phyloP scores from a whole-genome alignment of 2,329 filamentous ascomycete genomes.

The Fusarium haematococcum region DNA sequence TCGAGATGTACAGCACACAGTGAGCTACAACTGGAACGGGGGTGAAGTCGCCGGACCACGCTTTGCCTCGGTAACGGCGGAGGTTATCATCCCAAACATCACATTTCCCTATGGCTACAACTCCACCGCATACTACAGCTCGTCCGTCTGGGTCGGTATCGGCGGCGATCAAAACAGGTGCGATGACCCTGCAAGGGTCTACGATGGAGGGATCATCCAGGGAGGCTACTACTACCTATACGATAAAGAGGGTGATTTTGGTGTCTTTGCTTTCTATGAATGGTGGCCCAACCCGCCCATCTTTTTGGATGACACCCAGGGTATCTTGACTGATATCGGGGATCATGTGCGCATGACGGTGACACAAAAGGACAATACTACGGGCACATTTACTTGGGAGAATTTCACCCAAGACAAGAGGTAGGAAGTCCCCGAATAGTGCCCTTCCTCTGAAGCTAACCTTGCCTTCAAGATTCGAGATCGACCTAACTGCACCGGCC shows the following conservation, averaged over 20 bases:
- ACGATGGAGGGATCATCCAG: slow-evolving; percentile 1
- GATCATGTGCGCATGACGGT: slow-evolving; percentile 21
- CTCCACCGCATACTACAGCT: slow-evolving; percentile 10
- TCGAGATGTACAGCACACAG: background rate
- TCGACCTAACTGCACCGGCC: background rate
- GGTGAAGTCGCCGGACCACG: slow-evolving; percentile 4
- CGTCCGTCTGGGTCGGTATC: slow-evolving; percentile 16
- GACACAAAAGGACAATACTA: slow-evolving; percentile 10
- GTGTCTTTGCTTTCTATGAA: slow-evolving; percentile 20
- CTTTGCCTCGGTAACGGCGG: slow-evolving; percentile 8
- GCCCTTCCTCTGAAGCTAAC: background rate
- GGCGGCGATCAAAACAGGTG: slow-evolving; percentile 11
- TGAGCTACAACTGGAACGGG: slow-evolving; percentile 6
- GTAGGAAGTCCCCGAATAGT: background rate
- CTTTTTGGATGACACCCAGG: slow-evolving; percentile 7
- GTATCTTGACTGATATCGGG: slow-evolving; percentile 5
- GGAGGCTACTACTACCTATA: slow-evolving; percentile 15
- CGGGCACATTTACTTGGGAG: slow-evolving; percentile 12
- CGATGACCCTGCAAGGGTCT: background rate
- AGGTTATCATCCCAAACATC: slow-evolving; percentile 20
- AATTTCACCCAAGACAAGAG: slow-evolving; percentile 6
- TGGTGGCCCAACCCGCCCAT: slow-evolving; percentile 8
- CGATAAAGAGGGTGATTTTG: slow-evolving; percentile 11
- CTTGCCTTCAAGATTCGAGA: background rate
- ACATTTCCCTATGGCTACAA: slow-evolving; percentile 21